Conservation (phyloP, 371 early-diverging fungal species). For the Mortierella sp. region DNA sequence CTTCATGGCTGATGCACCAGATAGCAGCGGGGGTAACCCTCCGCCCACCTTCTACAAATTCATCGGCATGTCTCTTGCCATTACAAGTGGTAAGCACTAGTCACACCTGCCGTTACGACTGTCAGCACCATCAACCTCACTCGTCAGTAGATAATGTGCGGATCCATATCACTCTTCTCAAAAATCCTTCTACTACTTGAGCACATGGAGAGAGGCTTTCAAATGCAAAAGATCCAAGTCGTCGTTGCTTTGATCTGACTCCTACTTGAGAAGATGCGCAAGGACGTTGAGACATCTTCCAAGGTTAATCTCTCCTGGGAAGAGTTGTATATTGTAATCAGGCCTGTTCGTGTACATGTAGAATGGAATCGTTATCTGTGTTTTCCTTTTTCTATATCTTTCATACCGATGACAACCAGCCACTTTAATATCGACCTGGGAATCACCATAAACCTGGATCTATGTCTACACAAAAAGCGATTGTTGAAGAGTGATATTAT, state of each 20-base stretch:
- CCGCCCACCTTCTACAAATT: slow-evolving; percentile 75
- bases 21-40: slow-evolving; percentile 8
- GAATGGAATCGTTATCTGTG: not conserved
- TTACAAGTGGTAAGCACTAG: slow-evolving; percentile 67
- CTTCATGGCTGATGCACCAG: slow-evolving; percentile 27
- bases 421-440: not conserved
- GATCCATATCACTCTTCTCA: not conserved
- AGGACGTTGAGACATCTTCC: no score
- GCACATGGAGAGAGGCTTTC: no score
- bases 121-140: not conserved
- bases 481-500: no score
- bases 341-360: not conserved
- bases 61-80: slow-evolving; percentile 88
- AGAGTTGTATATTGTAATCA: not conserved
- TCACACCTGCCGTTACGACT: not conserved
- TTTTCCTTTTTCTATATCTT: not conserved
- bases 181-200: not conserved
- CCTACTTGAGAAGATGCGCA: no score
- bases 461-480: not conserved
- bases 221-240: no score
- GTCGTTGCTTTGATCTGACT: no score
- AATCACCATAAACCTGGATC: not conserved
- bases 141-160: not conserved
- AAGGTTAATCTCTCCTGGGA: not conserved
- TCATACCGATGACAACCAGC: not conserved